Conservation (phyloP, 371 early-diverging fungal genomes). For the Zopfochytrium polystomum region DNA sequence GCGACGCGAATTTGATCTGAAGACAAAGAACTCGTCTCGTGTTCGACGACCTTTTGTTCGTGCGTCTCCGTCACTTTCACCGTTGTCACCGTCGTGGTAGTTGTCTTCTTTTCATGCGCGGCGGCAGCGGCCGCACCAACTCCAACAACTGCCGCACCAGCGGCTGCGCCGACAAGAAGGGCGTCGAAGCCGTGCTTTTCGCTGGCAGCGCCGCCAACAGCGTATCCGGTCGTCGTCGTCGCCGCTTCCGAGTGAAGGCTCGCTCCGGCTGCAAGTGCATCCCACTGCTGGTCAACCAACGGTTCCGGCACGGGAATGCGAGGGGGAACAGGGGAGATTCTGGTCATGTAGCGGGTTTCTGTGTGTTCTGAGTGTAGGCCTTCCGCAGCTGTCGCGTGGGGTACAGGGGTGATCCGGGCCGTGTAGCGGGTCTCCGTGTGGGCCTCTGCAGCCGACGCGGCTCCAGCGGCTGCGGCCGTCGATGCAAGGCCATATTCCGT, state of each 20-base stretch:
- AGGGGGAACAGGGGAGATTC: not conserved
- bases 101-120: slow-evolving; percentile 2
- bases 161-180: not conserved
- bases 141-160: slow-evolving; percentile 7
- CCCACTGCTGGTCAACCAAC: not conserved
- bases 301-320: not conserved
- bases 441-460: not conserved
- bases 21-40: too few species aligned
- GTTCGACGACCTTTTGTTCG: too few species aligned
- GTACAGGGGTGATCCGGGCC: not conserved
- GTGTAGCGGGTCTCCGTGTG: not conserved
- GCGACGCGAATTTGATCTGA: too few species aligned
- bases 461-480: not conserved
- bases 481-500: not conserved
- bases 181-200: not conserved
- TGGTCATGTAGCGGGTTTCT: too few species aligned
- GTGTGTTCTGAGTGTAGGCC: too few species aligned
- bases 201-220: not conserved
- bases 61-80: too few species aligned
- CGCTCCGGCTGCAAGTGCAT: not conserved
- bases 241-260: not conserved
- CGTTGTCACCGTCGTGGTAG: too few species aligned
- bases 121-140: slow-evolving; percentile 19
- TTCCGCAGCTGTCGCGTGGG: not conserved
- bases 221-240: not conserved